Percentiles rank a stretch among this genome's conserved stretches.
phyloP scores from a whole-genome alignment of 2,329 filamentous ascomycete genomes.

The Amauroascus niger region DNA sequence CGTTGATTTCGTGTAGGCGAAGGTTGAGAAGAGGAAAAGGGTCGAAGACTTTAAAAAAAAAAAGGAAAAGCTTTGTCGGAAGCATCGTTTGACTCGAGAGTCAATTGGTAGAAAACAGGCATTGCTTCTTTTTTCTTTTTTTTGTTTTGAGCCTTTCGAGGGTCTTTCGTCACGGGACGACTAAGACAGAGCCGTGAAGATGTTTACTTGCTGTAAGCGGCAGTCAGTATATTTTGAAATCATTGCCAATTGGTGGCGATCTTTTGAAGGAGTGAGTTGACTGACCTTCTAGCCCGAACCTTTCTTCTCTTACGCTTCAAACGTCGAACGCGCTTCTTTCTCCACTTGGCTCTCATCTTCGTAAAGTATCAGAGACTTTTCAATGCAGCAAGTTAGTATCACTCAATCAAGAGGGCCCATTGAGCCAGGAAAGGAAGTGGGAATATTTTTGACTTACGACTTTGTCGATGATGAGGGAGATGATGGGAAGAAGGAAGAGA shows the following conservation, averaged over 20 bases:
- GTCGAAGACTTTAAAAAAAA: neutral
- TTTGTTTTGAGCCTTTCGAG: constrained; percentile 8
- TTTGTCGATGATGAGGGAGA: constrained; percentile 35
- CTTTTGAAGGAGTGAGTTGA: too few relatives aligned
- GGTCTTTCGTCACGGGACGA: constrained; percentile 17
- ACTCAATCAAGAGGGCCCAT: neutral
- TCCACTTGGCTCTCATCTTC: constrained; percentile 93
- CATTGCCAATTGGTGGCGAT: too few relatives aligned
- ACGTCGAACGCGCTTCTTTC: constrained; percentile 98
- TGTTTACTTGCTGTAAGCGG: constrained; percentile 54
- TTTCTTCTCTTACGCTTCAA: constrained; percentile 99
- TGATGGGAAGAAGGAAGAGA: constrained; percentile 34
- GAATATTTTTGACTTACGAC: constrained; percentile 31
- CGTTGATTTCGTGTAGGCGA: neutral
- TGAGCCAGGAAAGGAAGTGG: neutral
- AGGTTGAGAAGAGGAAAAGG: neutral
- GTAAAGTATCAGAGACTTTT: constrained; percentile 30
- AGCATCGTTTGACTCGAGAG: constrained; percentile 1
- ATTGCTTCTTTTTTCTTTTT: constrained; percentile 5
- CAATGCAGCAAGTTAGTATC: constrained; percentile 13
- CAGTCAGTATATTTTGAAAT: constrained; percentile 33
- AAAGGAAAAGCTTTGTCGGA: constrained; percentile 1
- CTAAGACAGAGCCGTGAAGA: constrained; percentile 49
- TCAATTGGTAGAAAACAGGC: neutral
- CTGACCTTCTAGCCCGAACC: constrained; percentile 95